Evolutionary conservation across 192 early-diverging fungal genomes (phyloP).

Genomic region (Kickxella alabastrina): DNA sequence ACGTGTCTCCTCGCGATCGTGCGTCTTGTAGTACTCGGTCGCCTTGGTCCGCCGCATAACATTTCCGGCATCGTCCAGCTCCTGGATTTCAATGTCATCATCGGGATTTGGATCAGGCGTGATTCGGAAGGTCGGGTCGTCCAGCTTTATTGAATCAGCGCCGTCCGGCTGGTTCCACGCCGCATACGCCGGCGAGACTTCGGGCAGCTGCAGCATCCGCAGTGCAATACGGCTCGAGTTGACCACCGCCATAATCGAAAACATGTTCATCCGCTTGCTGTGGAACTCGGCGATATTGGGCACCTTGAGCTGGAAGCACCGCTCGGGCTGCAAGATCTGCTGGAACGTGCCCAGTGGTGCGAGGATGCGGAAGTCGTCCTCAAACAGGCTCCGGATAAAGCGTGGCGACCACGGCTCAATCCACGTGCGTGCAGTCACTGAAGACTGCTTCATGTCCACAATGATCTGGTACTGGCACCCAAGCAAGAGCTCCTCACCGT

Average conservation of each 20-base stretch:
- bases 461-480: constrained; percentile 51
- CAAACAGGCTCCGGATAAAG: constrained; percentile 40
- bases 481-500: constrained; percentile 38
- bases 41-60: constrained; percentile 9
- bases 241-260: constrained; percentile 49
- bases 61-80: constrained; percentile 27
- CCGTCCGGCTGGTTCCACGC: constrained; percentile 36
- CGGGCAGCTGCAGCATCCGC: constrained; percentile 42
- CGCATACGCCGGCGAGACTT: constrained; percentile 29
- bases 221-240: constrained; percentile 39
- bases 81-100: constrained; percentile 24
- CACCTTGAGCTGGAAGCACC: constrained; percentile 53
- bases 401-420: constrained; percentile 48
- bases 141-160: constrained; percentile 29
- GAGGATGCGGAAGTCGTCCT: constrained; percentile 45
- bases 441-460: constrained; percentile 49
- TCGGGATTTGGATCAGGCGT: constrained; percentile 30
- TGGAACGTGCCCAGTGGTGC: constrained; percentile 50
- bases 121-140: constrained; percentile 37
- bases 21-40: constrained; percentile 45
- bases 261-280: constrained; percentile 53
- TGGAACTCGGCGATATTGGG: constrained; percentile 50
- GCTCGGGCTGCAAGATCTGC: constrained; percentile 50
- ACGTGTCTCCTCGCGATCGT: constrained; percentile 28
- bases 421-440: constrained; percentile 48